Percentiles rank a stretch among this genome's conserved stretches.
Evolutionary conservation across 2,329 filamentous ascomycete species (phyloP).

Genomic region (Diaporthe nobilis): DNA sequence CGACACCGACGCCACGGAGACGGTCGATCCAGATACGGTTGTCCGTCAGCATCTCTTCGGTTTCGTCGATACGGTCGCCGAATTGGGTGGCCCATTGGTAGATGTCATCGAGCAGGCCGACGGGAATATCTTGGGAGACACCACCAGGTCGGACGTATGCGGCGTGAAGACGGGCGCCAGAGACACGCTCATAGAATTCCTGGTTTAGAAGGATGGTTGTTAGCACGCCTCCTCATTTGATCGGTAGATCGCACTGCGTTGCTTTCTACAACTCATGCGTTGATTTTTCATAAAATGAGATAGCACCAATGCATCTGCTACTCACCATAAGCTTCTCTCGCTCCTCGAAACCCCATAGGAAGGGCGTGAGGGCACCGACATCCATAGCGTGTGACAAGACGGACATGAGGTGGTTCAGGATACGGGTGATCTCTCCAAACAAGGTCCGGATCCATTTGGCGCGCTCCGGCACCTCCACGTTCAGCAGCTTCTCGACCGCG

Average conservation of each 20-base stretch:
- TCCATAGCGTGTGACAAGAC: constrained; percentile 98
- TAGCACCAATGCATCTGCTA: constrained; percentile 38
- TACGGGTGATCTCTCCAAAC: constrained; percentile 94
- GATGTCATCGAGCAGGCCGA: constrained; percentile 97
- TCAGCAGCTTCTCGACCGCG: constrained; percentile 97
- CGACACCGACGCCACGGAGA: constrained; percentile 91
- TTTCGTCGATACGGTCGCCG: constrained; percentile 97
- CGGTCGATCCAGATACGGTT: constrained; percentile 99
- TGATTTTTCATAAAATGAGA: constrained; percentile 32
- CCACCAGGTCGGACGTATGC: constrained; percentile 97
- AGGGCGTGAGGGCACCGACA: constrained; percentile 96
- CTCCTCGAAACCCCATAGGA: constrained; percentile 99
- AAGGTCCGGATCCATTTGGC: constrained; percentile 97
- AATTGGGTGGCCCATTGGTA: constrained; percentile 99
- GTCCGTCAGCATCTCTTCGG: constrained; percentile 97
- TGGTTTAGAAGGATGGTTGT: constrained; percentile 54
- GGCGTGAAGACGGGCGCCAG: constrained; percentile 95
- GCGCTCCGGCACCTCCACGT: constrained; percentile 93
- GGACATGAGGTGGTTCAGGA: constrained; percentile 98
- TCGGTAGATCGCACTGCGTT: background rate
- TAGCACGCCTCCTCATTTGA: constrained; percentile 14
- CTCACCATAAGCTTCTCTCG: constrained; percentile 99
- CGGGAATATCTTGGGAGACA: constrained; percentile 93
- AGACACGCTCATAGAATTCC: constrained; percentile 99
- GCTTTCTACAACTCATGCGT: background rate